Evolutionary conservation across 2,329 filamentous ascomycete species (phyloP), one percentile per base, ranked within the genome.

Genomic region (Sporothrix luriei): DNA sequence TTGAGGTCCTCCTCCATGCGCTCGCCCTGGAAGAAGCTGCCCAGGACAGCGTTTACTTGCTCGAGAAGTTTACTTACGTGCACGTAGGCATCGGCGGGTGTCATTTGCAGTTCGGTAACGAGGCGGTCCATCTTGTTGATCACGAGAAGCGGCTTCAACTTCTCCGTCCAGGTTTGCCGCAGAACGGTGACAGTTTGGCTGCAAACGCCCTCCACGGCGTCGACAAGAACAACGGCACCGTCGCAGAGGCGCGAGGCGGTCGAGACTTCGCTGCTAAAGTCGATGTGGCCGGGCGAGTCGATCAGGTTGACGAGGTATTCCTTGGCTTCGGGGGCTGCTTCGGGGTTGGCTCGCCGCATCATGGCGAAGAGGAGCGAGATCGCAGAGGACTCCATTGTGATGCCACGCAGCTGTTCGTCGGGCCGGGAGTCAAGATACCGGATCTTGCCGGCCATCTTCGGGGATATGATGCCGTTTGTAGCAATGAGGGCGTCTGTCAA

Each of bases 311-410:
- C 92, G 72, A 99, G 84, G 77, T 97, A 97, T 79, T 99, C 94
- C 77, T 93, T 93, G 24, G 91, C 85, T 75, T 90, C 86, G 0
- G 92, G 90, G 16, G 84, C 77, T 6, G 87, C 87, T 19, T 93
- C 89, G 1, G 90, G 89, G 1, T 87, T 83, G 49, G 87, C 83
- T 74, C 92, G 88, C 74, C 94, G 87, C 68, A 97, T 83, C 86
- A 98, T 92, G 48, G 94, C 96, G 79, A 99, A 99, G 80, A 91
- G 96, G 46, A 99, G 84, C 0, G 95, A 98, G 73, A 99, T 99
- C 72, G 95, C 95, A 6, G 94, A 98, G 0, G 95, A 98, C 79
- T 99, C 95, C 95, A 99, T 99, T n/a, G 95, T 99, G 77, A 99
- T 99, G 69, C 95, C 95, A 73, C 95, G 90, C 19, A 92, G 87